phyloP scores from a whole-genome alignment of 768 basidiomycete species.

The Tremella fuciformis region DNA sequence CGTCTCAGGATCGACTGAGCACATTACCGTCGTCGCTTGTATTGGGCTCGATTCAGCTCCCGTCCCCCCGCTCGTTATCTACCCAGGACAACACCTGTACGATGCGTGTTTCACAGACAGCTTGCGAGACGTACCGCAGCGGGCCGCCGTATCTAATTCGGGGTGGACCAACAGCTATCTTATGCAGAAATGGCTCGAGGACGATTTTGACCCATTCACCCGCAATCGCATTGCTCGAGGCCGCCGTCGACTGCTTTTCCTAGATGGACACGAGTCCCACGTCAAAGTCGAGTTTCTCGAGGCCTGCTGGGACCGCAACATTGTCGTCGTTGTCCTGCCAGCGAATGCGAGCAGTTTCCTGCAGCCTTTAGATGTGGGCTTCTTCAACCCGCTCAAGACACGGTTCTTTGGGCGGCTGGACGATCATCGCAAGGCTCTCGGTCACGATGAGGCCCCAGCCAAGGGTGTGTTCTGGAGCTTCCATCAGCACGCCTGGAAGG shows the following conservation, averaged over 20 bases:
- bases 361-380: slow-evolving; percentile 22
- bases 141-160: slow-evolving; percentile 1
- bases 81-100: slow-evolving; percentile 1
- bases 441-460: no score
- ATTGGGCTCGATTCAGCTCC: slow-evolving; percentile 6
- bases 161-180: slow-evolving; percentile 13
- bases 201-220: no score
- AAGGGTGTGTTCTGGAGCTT: no score
- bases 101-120: not conserved
- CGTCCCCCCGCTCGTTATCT: slow-evolving; percentile 22
- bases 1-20: not conserved
- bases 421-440: no score
- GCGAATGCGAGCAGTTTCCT: slow-evolving; percentile 8
- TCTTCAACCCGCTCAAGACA: slow-evolving; percentile 16
- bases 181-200: slow-evolving; percentile 10
- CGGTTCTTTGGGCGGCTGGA: not conserved
- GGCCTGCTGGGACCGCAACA: slow-evolving; percentile 18
- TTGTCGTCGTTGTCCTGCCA: slow-evolving; percentile 14
- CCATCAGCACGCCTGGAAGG: no score
- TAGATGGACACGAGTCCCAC: slow-evolving; percentile 18
- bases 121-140: not conserved
- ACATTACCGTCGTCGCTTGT: no score
- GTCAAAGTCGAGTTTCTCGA: slow-evolving; percentile 15
- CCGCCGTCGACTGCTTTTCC: slow-evolving; percentile 17
- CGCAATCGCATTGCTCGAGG: slow-evolving; percentile 3